Conservation (phyloP, 495 filamentous ascomycete genomes). For the Collariella sp. region DNA sequence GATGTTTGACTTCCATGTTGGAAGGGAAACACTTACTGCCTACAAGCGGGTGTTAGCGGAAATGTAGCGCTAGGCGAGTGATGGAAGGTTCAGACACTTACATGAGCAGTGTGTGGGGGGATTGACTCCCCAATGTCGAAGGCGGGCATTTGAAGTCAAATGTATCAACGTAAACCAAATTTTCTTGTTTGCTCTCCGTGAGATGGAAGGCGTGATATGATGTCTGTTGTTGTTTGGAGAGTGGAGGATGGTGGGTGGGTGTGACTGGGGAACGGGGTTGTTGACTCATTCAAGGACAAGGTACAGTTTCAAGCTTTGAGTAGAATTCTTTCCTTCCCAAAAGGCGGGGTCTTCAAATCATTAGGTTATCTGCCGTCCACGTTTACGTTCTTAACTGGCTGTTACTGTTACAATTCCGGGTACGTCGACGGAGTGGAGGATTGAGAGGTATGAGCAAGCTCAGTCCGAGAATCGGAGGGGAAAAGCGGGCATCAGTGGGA, state of each 20-base stretch:
- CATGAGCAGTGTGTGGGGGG: constrained; percentile 52
- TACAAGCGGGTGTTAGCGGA: constrained; percentile 30
- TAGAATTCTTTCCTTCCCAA: too few species aligned
- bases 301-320: too few species aligned
- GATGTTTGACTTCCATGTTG: constrained; percentile 84
- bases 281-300: neutral
- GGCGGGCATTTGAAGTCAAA: constrained; percentile 27
- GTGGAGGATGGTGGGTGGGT: too few species aligned
- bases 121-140: constrained; percentile 49
- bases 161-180: neutral
- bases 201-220: neutral
- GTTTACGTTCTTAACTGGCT: constrained; percentile 1
- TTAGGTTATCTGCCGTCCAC: neutral
- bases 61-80: too few species aligned
- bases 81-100: too few species aligned
- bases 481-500: neutral
- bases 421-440: neutral
- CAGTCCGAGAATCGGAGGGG: constrained; percentile 16
- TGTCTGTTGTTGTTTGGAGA: too few species aligned
- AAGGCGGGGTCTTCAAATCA: too few species aligned
- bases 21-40: constrained; percentile 94
- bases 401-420: neutral
- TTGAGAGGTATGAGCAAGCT: neutral
- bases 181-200: neutral
- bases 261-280: neutral